Evolutionary conservation across 2,329 filamentous ascomycete genomes (phyloP).

Genomic region (Penicillium sp.): DNA sequence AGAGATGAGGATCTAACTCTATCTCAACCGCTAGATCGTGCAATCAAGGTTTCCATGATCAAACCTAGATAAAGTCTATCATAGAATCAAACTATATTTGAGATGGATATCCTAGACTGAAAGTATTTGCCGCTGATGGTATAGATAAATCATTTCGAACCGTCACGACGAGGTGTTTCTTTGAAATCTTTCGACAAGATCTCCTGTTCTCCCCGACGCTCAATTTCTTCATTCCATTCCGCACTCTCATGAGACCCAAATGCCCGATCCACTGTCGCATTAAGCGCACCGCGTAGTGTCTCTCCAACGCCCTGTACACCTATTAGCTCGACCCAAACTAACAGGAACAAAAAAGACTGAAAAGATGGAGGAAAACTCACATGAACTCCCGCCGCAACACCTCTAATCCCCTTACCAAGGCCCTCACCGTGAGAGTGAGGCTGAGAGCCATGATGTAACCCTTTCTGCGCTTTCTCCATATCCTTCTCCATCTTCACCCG

Average conservation of each 20-base stretch:
- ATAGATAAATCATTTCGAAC: background rate
- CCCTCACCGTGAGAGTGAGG: constrained; percentile 4
- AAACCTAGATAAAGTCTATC: background rate
- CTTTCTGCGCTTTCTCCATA: background rate
- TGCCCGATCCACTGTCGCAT: constrained; percentile 39
- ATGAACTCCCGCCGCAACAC: constrained; percentile 34
- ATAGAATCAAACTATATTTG: background rate
- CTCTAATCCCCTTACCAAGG: constrained; percentile 27
- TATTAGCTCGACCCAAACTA: background rate
- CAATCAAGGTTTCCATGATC: background rate
- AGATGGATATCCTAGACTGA: no score
- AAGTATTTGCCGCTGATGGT: background rate
- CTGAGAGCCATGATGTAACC: background rate
- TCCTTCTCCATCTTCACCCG: constrained; percentile 11
- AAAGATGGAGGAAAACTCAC: constrained; percentile 24
- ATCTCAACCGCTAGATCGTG: background rate
- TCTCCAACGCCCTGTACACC: constrained; percentile 40
- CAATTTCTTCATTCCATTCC: constrained; percentile 39
- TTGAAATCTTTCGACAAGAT: constrained; percentile 32
- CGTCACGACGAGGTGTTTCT: background rate
- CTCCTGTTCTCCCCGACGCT: constrained; percentile 37
- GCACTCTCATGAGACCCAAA: constrained; percentile 40
- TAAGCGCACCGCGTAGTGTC: constrained; percentile 40
- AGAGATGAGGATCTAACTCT: background rate
- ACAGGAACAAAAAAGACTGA: background rate